A percentile compares a stretch with the other conserved stretches of the same genome.
phyloP scores from a whole-genome alignment of 169 alveolate genomes.

The Plasmodium sp. region DNA sequence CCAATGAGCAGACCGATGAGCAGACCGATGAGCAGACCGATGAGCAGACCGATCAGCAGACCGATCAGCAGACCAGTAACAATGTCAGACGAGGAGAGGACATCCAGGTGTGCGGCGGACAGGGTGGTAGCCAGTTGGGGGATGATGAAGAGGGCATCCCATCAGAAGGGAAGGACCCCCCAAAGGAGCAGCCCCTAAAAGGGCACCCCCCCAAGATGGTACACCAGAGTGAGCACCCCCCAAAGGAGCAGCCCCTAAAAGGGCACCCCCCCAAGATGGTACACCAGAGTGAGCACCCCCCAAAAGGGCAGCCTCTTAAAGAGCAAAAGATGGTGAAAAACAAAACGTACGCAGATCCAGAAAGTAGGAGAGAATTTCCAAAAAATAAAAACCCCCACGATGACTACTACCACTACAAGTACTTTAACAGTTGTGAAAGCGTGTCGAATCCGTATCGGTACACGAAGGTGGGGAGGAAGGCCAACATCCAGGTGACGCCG shows the following conservation, averaged over 20 bases:
- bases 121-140: background rate
- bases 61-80: background rate
- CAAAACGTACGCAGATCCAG: background rate
- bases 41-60: background rate
- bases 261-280: too few species aligned
- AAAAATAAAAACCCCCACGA: conserved; percentile 65
- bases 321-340: conserved; percentile 6
- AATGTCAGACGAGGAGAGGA: background rate
- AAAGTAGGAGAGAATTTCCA: background rate
- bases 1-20: background rate
- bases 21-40: background rate
- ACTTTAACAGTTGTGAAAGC: conserved; percentile 38
- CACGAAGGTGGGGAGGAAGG: conserved; percentile 30
- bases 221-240: background rate
- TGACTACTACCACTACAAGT: conserved; percentile 68
- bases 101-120: background rate
- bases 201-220: background rate
- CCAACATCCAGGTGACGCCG: conserved; percentile 56
- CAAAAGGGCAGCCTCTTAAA: conserved; percentile 37
- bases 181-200: too few species aligned
- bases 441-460: conserved; percentile 12
- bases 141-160: background rate
- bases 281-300: background rate
- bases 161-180: background rate
- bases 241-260: background rate